phyloP scores from a whole-genome alignment of 192 early-diverging fungal species.

The Chytriomyces hyalinus region DNA sequence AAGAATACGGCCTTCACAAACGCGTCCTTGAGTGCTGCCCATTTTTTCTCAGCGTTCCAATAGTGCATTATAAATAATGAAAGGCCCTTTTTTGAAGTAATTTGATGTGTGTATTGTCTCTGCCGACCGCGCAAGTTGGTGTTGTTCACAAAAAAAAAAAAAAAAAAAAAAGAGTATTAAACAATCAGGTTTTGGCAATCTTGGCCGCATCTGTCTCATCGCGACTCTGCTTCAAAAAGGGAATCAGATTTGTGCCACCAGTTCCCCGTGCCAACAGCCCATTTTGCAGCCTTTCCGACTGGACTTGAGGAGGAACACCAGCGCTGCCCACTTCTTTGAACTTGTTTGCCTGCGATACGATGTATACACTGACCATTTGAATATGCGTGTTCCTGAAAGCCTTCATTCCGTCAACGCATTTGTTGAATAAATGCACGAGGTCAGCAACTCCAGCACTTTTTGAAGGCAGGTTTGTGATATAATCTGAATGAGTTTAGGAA shows the following conservation, averaged over 20 bases:
- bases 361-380: conserved; percentile 89
- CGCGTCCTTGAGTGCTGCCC: too few relatives aligned
- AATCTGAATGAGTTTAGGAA: conserved; percentile 19
- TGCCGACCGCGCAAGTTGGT: too few relatives aligned
- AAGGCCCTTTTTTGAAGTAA: too few relatives aligned
- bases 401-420: conserved; percentile 80
- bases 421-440: conserved; percentile 77
- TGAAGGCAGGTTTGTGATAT: conserved; percentile 20
- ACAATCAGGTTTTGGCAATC: conserved; percentile 4
- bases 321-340: conserved; percentile 69
- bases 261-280: conserved; percentile 47
- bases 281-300: conserved; percentile 34
- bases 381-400: conserved; percentile 90
- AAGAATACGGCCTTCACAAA: too few relatives aligned
- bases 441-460: conserved; percentile 35
- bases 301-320: conserved; percentile 52
- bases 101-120: too few relatives aligned
- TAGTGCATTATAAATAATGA: too few relatives aligned
- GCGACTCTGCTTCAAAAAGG: conserved; percentile 89
- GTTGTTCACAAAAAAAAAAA: too few relatives aligned
- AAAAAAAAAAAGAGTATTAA: too few relatives aligned
- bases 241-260: conserved; percentile 73
- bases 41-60: too few relatives aligned
- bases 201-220: conserved; percentile 75
- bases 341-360: conserved; percentile 79